Evolutionary conservation across 352 stramenopile species (phyloP).

Genomic region (Pythium folliculosum): DNA sequence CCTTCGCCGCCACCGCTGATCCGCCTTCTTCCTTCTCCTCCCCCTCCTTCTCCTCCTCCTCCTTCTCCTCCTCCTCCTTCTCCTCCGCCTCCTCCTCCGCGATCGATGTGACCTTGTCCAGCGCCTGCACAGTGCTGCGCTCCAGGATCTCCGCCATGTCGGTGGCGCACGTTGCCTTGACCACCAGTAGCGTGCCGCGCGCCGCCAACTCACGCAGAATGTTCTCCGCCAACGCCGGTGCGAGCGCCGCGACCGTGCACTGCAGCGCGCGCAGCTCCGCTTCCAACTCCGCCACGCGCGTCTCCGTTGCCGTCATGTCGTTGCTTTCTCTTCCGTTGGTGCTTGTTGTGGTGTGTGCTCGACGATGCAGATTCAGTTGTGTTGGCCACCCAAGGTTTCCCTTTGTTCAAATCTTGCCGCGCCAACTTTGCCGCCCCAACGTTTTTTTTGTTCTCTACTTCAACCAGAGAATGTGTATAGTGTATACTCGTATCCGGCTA

Average conservation of each 20-base stretch:
- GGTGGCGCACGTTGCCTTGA: not conserved
- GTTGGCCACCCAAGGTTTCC: constrained; percentile 2
- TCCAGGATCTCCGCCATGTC: constrained; percentile 10
- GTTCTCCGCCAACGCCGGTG: constrained; percentile 11
- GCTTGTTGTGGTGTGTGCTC: not conserved
- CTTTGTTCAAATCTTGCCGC: constrained; percentile 10
- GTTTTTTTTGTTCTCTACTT: constrained; percentile 4
- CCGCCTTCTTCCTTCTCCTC: not conserved
- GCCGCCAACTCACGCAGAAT: constrained; percentile 13
- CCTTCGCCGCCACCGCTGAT: too few relatives aligned
- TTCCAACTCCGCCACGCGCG: constrained; percentile 21
- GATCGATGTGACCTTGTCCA: not conserved
- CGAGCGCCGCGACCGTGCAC: constrained; percentile 8
- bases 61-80: not conserved
- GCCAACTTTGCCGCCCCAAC: constrained; percentile 8
- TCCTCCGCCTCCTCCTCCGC: not conserved
- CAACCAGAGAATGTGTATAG: not conserved
- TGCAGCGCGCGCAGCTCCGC: constrained; percentile 19
- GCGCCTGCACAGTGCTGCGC: not conserved
- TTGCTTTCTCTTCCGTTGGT: not conserved
- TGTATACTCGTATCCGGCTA: constrained; percentile 15
- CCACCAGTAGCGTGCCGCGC: constrained; percentile 21
- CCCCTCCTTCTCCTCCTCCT: not conserved
- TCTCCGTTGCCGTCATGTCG: constrained; percentile 7
- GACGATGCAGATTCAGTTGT: constrained; percentile 1